Evolutionary conservation across 495 filamentous ascomycete genomes (phyloP), one percentile per base, ranked within the genome.

Genomic region (Chaetomium cochliodes): DNA sequence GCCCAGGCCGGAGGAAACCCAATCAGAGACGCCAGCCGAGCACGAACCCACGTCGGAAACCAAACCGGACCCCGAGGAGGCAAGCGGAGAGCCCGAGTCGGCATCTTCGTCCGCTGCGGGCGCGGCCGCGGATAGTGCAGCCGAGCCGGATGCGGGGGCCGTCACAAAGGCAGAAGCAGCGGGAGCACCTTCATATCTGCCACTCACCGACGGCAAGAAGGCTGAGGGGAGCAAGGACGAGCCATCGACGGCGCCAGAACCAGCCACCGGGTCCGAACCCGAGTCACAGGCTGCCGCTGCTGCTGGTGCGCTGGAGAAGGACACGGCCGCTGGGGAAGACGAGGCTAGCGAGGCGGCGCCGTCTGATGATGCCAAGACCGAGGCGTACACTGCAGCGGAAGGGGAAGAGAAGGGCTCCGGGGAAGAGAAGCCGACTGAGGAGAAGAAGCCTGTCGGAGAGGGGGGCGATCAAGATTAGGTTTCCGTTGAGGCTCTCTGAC

Each of bases 291-390:
- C 26, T 20, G 18, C 52, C 20, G 16, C 52, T 26, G 23, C 49
- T 44, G 41, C 41, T 18, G 41, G 15, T 11, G 1, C 41, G 47
- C 9, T 12, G 37, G 23, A 53, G 46, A 46, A 47, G 54, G 25
- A n/a, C 18, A 60, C 22, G 15, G 8, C 33, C 0, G 44, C 13
- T 8, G 54, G 28, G 39, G n/a, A 41, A 7, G 67, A 73, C 44
- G 71, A 68, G 13, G 66, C 72, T 22, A 73, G 30, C 51, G 57
- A 49, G 60, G 49, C 2, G 25, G 3, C 23, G 25, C 23, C 1
- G 50, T 0, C 23, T 26, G 23, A 3, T 25, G 33, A 62, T 18
- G 33, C 33, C 33, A 37, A 59, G 28, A 30, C 3, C 30, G 53
- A 60, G 9, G 61, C 9, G 13, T 12, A 33, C 20, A 23, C 22